A percentile compares a stretch with the other conserved stretches of the same genome.
These are phyloP conservation scores for Leucocoprinus birnbaumii DNA, from an alignment of 768 basidiomycete genomes.

Conservation along the genomic window DNA sequence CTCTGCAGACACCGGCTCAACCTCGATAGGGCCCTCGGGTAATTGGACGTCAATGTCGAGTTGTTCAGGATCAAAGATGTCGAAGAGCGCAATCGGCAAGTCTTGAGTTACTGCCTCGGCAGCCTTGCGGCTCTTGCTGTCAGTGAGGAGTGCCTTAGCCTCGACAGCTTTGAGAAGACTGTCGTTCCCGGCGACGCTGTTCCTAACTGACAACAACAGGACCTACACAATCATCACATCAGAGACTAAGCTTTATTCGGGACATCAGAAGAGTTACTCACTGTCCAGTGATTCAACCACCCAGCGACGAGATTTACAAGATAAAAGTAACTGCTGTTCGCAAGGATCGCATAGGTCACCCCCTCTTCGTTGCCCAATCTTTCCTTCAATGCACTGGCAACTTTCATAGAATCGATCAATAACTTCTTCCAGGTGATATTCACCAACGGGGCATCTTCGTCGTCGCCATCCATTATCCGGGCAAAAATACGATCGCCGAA, in stretches of 20 bases:
- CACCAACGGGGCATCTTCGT: slow-evolving; percentile 1
- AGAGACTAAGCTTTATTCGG: background rate
- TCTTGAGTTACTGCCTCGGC: slow-evolving; percentile 5
- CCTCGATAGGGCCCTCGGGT: slow-evolving; percentile 1
- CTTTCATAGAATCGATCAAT: slow-evolving; percentile 2
- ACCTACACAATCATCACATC: background rate
- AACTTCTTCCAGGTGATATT: slow-evolving; percentile 11
- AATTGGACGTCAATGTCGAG: background rate
- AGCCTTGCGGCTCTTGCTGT: background rate
- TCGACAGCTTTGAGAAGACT: slow-evolving; percentile 8
- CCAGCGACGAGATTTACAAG: slow-evolving; percentile 10
- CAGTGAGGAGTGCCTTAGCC: slow-evolving; percentile 5
- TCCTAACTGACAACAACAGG: slow-evolving; percentile 7
- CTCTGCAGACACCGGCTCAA: background rate
- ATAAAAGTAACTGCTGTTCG: slow-evolving; percentile 11
- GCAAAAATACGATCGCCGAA: slow-evolving; percentile 11
- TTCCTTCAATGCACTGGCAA: background rate
- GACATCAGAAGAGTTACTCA: background rate
- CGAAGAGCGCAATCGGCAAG: background rate
- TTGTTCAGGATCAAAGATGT: background rate
- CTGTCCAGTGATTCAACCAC: slow-evolving; percentile 10
- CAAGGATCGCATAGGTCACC: slow-evolving; percentile 3
- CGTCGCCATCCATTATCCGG: slow-evolving; percentile 9
- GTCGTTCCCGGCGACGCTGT: slow-evolving; percentile 8
- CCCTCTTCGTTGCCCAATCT: background rate